These are phyloP conservation scores for Beverwykella pulmonaria DNA, from an alignment of 495 filamentous ascomycete species.

Conservation along the genomic window DNA sequence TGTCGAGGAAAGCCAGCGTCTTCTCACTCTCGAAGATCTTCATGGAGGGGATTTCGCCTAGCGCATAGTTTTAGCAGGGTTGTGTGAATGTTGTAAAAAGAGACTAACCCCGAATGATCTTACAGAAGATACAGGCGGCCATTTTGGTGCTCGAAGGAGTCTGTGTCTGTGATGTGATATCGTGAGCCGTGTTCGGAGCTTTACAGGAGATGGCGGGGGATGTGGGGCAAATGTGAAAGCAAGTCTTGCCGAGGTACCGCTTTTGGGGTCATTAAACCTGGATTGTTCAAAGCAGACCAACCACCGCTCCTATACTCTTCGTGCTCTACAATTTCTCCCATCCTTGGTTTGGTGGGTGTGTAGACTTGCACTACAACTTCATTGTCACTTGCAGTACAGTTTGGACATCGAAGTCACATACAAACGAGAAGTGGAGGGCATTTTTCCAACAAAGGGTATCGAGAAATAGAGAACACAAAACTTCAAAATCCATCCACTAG, in stretches of 20 bases:
- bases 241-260: neutral
- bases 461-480: too few species aligned
- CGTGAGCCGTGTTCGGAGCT: slow-evolving; percentile 1
- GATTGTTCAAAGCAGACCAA: too few species aligned
- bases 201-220: neutral
- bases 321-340: too few species aligned
- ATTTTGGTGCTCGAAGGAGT: slow-evolving; percentile 34
- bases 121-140: slow-evolving; percentile 94
- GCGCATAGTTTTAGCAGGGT: neutral
- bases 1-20: slow-evolving; percentile 95
- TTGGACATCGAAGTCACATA: too few species aligned
- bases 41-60: slow-evolving; percentile 91
- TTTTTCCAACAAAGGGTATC: too few species aligned
- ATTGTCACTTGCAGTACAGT: too few species aligned
- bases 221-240: neutral
- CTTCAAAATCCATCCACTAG: too few species aligned
- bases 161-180: slow-evolving; percentile 6
- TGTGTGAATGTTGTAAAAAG: neutral
- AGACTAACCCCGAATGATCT: slow-evolving; percentile 84
- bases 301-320: too few species aligned
- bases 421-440: too few species aligned
- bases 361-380: too few species aligned
- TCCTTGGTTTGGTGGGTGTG: too few species aligned
- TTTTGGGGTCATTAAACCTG: neutral
- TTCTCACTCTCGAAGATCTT: slow-evolving; percentile 94